Evolutionary conservation across 805 yeast species (phyloP).

Genomic region (Sungouiozyma intestinalis): DNA sequence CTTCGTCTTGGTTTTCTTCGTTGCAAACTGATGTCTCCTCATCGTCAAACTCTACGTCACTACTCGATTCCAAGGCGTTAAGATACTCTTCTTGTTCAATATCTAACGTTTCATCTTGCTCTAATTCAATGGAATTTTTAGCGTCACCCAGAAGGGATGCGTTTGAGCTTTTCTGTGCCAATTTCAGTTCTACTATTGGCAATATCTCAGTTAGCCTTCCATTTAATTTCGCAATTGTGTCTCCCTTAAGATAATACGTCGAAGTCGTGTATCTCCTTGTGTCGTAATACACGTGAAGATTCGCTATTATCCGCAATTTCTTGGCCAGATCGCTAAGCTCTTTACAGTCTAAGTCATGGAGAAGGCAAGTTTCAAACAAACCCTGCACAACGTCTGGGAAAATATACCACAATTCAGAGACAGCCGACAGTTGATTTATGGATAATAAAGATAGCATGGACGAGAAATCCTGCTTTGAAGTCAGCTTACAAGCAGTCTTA

Average conservation of each 20-base stretch:
- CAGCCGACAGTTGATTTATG: not conserved
- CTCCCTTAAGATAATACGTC: slow-evolving; percentile 1
- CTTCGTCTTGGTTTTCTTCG: slow-evolving; percentile 1
- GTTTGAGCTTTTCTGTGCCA: slow-evolving; percentile 1
- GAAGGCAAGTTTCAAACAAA: slow-evolving; percentile 1
- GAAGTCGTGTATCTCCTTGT: not conserved
- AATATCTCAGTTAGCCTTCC: not conserved
- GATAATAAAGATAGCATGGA: not conserved
- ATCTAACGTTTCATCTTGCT: slow-evolving; percentile 6
- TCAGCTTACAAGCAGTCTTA: not conserved
- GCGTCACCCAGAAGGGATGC: not conserved
- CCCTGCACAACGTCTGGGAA: not conserved
- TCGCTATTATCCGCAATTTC: slow-evolving; percentile 3
- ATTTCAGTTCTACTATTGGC: not conserved
- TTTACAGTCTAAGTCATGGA: not conserved
- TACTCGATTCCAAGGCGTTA: slow-evolving; percentile 12
- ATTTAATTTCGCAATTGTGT: not conserved
- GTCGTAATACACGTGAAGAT: slow-evolving; percentile 5
- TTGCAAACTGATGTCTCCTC: slow-evolving; percentile 5
- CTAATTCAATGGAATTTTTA: not conserved
- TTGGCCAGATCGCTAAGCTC: not conserved
- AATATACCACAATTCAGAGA: not conserved
- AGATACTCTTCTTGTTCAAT: slow-evolving; percentile 17
- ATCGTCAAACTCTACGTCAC: slow-evolving; percentile 6
- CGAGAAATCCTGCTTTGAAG: not conserved